Conservation (phyloP, 176 grass and related monocot genomes). For the Dendrocalamus sinicus region DNA sequence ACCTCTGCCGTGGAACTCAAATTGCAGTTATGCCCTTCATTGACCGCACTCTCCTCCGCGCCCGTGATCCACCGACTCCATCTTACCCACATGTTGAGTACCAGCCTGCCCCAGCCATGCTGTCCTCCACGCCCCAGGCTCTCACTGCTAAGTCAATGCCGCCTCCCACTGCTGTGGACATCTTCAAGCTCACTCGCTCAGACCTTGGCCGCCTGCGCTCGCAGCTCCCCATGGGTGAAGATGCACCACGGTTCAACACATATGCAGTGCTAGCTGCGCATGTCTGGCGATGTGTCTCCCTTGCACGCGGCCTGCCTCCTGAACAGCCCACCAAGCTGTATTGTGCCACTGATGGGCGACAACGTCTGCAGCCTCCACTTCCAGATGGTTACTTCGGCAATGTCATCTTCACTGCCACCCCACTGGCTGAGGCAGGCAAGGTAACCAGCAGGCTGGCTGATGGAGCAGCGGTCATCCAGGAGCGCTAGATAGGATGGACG, state of each 20-base stretch:
- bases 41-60: constrained; percentile 69
- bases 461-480: constrained; percentile 66
- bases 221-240: constrained; percentile 41
- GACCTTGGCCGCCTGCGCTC: constrained; percentile 53
- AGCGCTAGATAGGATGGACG: constrained; percentile 71
- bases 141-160: constrained; percentile 27
- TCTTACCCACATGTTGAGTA: constrained; percentile 80
- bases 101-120: constrained; percentile 73
- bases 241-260: constrained; percentile 47
- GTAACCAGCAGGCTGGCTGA: constrained; percentile 43
- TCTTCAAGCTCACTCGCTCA: constrained; percentile 70
- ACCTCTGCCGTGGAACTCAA: constrained; percentile 60
- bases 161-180: constrained; percentile 64
- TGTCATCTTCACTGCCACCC: constrained; percentile 88
- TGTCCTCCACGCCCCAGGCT: constrained; percentile 31
- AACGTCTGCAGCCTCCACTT: constrained; percentile 68
- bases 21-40: constrained; percentile 66
- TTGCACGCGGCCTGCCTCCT: constrained; percentile 63
- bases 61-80: constrained; percentile 68
- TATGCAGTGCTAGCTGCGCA: constrained; percentile 74
- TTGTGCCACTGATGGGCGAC: constrained; percentile 70
- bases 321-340: constrained; percentile 87
- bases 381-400: constrained; percentile 90
- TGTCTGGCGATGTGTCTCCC: constrained; percentile 79
- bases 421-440: constrained; percentile 63